phyloP scores from a whole-genome alignment of 345 rosid genomes.

The Eucalyptus rudis region DNA sequence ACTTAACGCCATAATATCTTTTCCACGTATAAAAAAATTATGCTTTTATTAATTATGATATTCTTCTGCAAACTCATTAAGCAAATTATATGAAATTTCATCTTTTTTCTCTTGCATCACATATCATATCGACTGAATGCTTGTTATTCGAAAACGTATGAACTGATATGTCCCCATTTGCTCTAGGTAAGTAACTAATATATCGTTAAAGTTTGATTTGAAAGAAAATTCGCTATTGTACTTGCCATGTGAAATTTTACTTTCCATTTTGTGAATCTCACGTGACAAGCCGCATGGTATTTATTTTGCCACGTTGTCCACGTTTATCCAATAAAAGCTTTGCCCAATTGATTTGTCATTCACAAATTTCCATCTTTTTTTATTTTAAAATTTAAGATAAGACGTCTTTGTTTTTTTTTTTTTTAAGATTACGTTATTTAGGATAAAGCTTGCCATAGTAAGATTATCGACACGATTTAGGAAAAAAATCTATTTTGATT shows the following conservation, averaged over 20 bases:
- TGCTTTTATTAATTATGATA: not conserved
- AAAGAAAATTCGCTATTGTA: not conserved
- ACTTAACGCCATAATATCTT: not conserved
- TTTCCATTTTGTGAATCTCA: not conserved
- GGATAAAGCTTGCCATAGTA: not conserved
- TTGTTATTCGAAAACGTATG: not conserved
- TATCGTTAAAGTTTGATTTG: not conserved
- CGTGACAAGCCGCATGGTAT: not conserved
- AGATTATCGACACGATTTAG: not conserved
- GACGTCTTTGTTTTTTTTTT: not conserved
- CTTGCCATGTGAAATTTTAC: not conserved
- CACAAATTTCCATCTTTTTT: not conserved
- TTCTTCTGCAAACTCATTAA: not conserved
- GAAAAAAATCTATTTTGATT: not conserved
- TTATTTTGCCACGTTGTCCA: not conserved
- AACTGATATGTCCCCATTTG: not conserved
- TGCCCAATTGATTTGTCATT: not conserved
- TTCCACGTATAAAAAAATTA: not conserved
- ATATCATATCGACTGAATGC: fast-evolving
- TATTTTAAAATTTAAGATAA: not conserved
- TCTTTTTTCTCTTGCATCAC: not conserved
- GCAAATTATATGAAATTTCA: not conserved
- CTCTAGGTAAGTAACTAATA: not conserved
- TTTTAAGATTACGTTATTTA: not conserved
- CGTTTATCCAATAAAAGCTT: not conserved